Conservation (phyloP, 2,329 filamentous ascomycete genomes). For the Penicillium sp. region DNA sequence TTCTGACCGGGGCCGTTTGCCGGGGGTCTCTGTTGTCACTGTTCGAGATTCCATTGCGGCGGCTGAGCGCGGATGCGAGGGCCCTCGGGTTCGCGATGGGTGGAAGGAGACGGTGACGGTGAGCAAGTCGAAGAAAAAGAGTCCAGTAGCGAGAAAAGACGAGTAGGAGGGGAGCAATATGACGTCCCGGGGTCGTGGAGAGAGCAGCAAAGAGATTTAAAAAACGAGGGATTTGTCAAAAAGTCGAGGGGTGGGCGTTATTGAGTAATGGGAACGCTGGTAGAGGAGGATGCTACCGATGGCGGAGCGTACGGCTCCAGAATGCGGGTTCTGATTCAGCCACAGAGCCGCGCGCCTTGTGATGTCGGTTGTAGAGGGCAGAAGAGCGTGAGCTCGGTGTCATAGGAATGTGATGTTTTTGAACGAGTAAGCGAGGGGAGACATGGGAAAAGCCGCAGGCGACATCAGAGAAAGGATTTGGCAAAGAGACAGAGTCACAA, state of each 20-base stretch:
- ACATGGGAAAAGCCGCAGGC: slow-evolving; percentile 16
- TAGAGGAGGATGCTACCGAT: slow-evolving; percentile 27
- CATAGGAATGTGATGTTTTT: slow-evolving; percentile 17
- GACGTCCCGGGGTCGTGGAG: neutral
- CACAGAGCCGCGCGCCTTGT: slow-evolving; percentile 22
- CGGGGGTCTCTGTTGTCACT: slow-evolving; percentile 43
- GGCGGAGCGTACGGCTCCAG: slow-evolving; percentile 30
- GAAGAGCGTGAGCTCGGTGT: slow-evolving; percentile 13
- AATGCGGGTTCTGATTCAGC: slow-evolving; percentile 27
- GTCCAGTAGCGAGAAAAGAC: slow-evolving; percentile 5
- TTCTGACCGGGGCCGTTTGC: slow-evolving; percentile 53
- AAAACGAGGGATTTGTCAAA: slow-evolving; percentile 15
- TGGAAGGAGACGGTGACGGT: neutral
- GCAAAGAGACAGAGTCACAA: slow-evolving; percentile 16
- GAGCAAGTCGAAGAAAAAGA: neutral
- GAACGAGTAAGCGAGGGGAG: slow-evolving; percentile 18
- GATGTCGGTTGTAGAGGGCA: slow-evolving; percentile 18
- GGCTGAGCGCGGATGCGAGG: neutral
- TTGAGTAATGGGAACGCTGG: slow-evolving; percentile 26
- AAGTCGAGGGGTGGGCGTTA: slow-evolving; percentile 12
- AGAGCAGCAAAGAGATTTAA: slow-evolving; percentile 1
- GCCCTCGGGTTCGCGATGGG: slow-evolving; percentile 6
- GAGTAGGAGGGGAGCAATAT: neutral
- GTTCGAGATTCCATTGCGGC: slow-evolving; percentile 41
- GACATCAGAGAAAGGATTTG: slow-evolving; percentile 14